Evolutionary conservation across 2,329 filamentous ascomycete species (phyloP).

Genomic region (Fusarium pseudonygamai): DNA sequence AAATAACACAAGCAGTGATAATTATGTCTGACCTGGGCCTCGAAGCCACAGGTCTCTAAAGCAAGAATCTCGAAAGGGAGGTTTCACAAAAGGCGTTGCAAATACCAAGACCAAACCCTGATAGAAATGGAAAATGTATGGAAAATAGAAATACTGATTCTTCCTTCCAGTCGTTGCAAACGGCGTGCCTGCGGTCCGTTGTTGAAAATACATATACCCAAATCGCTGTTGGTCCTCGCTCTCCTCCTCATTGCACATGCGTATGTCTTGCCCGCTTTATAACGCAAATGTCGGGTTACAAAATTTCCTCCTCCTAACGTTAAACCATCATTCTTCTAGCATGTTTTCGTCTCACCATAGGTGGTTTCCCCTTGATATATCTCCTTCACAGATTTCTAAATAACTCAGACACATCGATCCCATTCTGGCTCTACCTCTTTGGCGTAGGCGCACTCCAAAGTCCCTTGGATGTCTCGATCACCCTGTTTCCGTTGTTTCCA

Average conservation of each 20-base stretch:
- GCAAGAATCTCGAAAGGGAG: slow-evolving; percentile 2
- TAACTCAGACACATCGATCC: neutral
- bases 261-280: neutral
- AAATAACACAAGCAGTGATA: neutral
- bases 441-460: slow-evolving; percentile 61
- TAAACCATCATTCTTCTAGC: neutral
- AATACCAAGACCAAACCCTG: neutral
- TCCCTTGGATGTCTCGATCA: slow-evolving; percentile 71
- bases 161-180: slow-evolving; percentile 4
- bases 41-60: slow-evolving; percentile 26
- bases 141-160: slow-evolving; percentile 6
- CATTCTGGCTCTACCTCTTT: slow-evolving; percentile 35
- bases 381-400: neutral
- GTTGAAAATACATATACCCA: slow-evolving; percentile 4
- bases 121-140: neutral
- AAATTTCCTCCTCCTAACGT: neutral
- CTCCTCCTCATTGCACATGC: neutral
- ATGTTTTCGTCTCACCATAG: slow-evolving; percentile 1
- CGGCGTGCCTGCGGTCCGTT: slow-evolving; percentile 32
- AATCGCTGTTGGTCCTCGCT: neutral
- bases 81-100: neutral
- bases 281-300: neutral
- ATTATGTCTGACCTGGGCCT: slow-evolving; percentile 3
- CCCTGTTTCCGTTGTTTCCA: slow-evolving; percentile 63
- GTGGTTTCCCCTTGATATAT: neutral